These are phyloP conservation scores for Russula dissimulans DNA, from an alignment of 768 basidiomycete genomes.

Conservation along the genomic window DNA sequence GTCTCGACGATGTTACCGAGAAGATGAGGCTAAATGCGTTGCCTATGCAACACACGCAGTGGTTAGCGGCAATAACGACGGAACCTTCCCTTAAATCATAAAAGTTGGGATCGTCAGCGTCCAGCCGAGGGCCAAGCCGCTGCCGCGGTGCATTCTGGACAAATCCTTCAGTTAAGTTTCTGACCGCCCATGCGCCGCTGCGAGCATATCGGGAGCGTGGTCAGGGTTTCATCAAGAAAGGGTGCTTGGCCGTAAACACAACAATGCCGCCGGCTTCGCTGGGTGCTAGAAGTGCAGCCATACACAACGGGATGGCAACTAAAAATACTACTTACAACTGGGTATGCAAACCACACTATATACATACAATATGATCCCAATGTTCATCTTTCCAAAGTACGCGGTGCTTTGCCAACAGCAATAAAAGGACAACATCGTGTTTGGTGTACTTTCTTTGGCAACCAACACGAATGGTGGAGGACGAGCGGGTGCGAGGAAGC, in stretches of 20 bases:
- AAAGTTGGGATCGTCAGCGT: slow-evolving; percentile 11
- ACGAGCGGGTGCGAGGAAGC: neutral
- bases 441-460: neutral
- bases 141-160: neutral
- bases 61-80: slow-evolving; percentile 7
- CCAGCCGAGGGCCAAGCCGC: slow-evolving; percentile 7
- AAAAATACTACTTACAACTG: slow-evolving; percentile 20
- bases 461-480: slow-evolving; percentile 18
- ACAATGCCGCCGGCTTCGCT: neutral
- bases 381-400: slow-evolving; percentile 16
- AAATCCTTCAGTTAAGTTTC: neutral
- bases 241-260: neutral
- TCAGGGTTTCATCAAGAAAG: neutral
- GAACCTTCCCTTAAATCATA: slow-evolving; percentile 12
- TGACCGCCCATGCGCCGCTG: neutral
- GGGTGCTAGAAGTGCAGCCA: neutral
- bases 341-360: slow-evolving; percentile 20
- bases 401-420: neutral
- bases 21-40: slow-evolving; percentile 11
- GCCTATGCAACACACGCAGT: slow-evolving; percentile 12
- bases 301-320: slow-evolving; percentile 2
- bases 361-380: slow-evolving; percentile 21
- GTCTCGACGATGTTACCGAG: slow-evolving; percentile 5
- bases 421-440: slow-evolving; percentile 6
- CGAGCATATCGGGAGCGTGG: neutral